phyloP scores from a whole-genome alignment of 495 filamentous ascomycete species.

The Bacidia rubella region DNA sequence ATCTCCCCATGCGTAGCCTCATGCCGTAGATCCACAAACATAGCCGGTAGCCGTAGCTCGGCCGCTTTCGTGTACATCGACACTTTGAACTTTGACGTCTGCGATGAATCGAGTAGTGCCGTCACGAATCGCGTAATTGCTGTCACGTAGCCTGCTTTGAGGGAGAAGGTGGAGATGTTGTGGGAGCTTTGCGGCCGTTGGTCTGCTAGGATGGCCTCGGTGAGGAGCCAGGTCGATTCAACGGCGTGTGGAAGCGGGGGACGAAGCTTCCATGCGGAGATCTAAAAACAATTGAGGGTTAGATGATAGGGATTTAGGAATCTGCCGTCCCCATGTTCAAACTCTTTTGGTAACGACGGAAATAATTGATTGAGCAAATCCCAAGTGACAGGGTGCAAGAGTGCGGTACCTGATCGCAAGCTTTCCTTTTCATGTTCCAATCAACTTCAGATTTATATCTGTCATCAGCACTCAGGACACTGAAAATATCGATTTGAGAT shows the following conservation, averaged over 20 bases:
- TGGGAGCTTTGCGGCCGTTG: constrained; percentile 25
- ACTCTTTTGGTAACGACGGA: no score
- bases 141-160: constrained; percentile 42
- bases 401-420: constrained; percentile 37
- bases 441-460: constrained; percentile 4
- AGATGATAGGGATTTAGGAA: neutral
- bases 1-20: constrained; percentile 81
- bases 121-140: constrained; percentile 74
- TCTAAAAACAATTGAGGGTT: constrained; percentile 19
- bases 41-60: constrained; percentile 60
- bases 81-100: constrained; percentile 51
- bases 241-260: constrained; percentile 70
- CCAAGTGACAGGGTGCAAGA: no score
- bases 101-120: constrained; percentile 64
- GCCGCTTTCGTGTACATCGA: constrained; percentile 75
- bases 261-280: constrained; percentile 45
- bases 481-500: constrained; percentile 13
- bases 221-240: constrained; percentile 66
- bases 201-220: constrained; percentile 59
- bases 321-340: no score
- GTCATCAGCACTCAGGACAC: neutral
- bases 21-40: constrained; percentile 82
- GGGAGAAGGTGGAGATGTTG: constrained; percentile 28
- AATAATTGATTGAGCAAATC: neutral
- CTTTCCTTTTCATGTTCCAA: constrained; percentile 23